Conservation (phyloP, 768 basidiomycete species). For the Suillus clintonianus region DNA sequence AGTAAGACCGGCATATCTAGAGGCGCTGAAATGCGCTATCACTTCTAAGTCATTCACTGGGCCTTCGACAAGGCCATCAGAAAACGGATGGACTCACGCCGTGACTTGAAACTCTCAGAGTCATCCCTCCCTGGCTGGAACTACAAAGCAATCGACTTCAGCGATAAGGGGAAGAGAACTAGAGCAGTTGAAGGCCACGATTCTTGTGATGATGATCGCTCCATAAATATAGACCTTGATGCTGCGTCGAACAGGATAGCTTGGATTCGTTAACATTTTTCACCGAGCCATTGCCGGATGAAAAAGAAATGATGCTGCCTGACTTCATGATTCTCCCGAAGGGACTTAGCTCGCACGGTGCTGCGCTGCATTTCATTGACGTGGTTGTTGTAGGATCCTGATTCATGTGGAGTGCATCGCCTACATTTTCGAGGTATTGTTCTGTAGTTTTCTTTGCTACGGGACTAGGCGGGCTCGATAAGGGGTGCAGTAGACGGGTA, state of each 20-base stretch:
- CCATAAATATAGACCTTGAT: too few species aligned
- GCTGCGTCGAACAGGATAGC: too few species aligned
- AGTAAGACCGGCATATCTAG: too few species aligned
- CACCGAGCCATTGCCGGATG: neutral
- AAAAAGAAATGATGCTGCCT: conserved; percentile 17
- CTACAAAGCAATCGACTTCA: too few species aligned
- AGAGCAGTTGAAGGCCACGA: too few species aligned
- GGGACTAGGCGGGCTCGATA: too few species aligned
- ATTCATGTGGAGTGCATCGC: too few species aligned
- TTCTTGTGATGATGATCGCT: too few species aligned
- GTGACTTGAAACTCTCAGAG: conserved; percentile 13
- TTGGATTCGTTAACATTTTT: too few species aligned
- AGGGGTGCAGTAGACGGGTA: neutral
- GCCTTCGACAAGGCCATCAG: conserved; percentile 34
- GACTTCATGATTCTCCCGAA: conserved; percentile 41
- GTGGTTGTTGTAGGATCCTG: conserved; percentile 45
- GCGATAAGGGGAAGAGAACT: too few species aligned
- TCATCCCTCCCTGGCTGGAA: too few species aligned
- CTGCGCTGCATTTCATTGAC: conserved; percentile 49
- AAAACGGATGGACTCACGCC: conserved; percentile 19
- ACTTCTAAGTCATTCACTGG: conserved; percentile 27
- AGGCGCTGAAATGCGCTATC: neutral
- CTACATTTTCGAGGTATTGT: too few species aligned
- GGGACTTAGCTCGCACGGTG: conserved; percentile 45
- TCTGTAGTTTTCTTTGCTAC: conserved; percentile 41